Base-by-base conservation (phyloP, 2,329 filamentous ascomycete genomes). In the Capronia coronata region DNA sequence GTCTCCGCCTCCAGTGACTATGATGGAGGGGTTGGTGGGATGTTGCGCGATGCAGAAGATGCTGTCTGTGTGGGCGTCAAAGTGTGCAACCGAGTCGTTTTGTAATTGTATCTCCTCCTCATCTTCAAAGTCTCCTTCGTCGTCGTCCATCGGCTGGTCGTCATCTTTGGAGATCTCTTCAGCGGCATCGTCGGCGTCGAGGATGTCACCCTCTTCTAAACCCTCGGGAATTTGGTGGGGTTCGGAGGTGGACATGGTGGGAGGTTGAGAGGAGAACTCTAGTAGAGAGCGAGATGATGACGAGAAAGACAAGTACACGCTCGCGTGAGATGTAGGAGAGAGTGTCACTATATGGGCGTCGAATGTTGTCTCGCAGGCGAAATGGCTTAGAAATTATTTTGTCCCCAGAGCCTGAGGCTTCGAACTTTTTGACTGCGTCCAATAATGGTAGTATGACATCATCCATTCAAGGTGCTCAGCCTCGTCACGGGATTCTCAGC, bases 31-130 rank as follows among this genome's bases (percentile, higher is more conserved):
- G 64, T 86, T 77, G 5, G 82, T 73, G 2, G 93, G 93, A 67
- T 98, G 93, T 66, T 95, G 88, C 14, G 91, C 88, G 66, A 98
- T 93, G 69, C 87, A 82, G 74, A 96, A 98, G 63, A 98, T 86
- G 53, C 85, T 90, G 76, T 96, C 89, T 61, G 82, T 85, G 73
- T 96, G 88, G 29, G 72, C 69, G 73, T 97, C 93, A 64, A 97
- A 96, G 74, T 94, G 91, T 52, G 88, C 91, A 59, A 84, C 76
- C 58, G 88, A 94, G 75, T 98, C 91, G 75, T 97, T 98, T 56
- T 93, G 81, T 5, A 97, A 76, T 35, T 80, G 71, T 35, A 96
- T 81, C 66, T 93, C 87, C 66, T 84, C 72, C 44, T 74, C 68
- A 60, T 83, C 77, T 22, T 74, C 71, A 29, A 74, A 71, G 45